Base-by-base conservation (phyloP, 306 rosid species). In the Gastrolobium bilobum region DNA sequence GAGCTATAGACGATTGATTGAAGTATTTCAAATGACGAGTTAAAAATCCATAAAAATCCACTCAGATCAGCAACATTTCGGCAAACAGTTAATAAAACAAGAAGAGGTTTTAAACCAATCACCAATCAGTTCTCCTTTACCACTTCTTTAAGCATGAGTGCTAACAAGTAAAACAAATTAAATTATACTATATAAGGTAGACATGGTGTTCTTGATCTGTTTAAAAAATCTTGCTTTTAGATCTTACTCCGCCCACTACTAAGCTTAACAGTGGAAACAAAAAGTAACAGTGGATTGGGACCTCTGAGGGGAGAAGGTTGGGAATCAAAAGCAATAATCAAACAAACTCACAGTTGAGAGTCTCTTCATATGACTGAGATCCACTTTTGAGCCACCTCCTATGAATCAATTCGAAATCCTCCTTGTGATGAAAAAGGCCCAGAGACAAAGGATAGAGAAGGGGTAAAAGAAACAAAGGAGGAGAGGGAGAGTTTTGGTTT, bases 341-440 rank as follows among this genome's bases (percentile, higher is more conserved):
- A 70, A 56, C 6, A 64, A 84, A 89, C 91, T 89, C 86, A 90
- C 94, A 79, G 51, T 43, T 71, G 88, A 88, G 78, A 81, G 86
- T 85, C 80, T 84, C 89, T 71, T 90, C 94, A 90, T 90, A 86
- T 81, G 92, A 83, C 20, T 82, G 84, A 83, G 91, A 90, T 90
- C 85, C 86, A 70, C 65, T 48, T 46, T 46, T 26, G 40, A 54
- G 67, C 26, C 40, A 80, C 47, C 54, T 20, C n/a, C 43, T 60
- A 62, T 51, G 31, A 74, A 74, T 48, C 39, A 39, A 50, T 37
- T 47, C 20, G 56, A 11, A 78, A 77, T 66, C 60, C 62, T 67
- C 44, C 71, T 38, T 7, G 52, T 7, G 62, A 59, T 35, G 52
- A 44, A 59, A 40, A 31, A 83, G 52, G 54, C 9, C 35, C 39